Base-by-base conservation (phyloP, 768 basidiomycete species). In the Xanthoconium purpureum region DNA sequence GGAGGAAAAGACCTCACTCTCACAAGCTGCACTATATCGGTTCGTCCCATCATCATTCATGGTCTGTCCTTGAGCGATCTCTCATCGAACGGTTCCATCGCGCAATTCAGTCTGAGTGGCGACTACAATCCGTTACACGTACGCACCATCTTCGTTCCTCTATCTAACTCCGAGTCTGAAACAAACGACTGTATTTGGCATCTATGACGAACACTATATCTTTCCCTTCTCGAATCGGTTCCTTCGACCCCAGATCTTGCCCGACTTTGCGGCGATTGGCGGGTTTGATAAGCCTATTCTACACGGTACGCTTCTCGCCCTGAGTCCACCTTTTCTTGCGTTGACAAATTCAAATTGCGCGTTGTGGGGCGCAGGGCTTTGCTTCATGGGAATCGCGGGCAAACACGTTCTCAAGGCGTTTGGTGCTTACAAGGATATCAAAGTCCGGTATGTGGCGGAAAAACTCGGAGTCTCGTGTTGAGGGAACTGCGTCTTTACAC, bases 1-100 rank as follows among this genome's bases (percentile, higher is more conserved):
- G 17, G 94, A 98, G 72, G 97, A 98, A 73, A 85, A 89, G 77
- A 98, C 97, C 0, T 75, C 77, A 12, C 65, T 80, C 6, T 77
- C 82, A 5, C 96, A 98, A 69, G 96, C 95, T 11, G 96, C 93
- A 0, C 69, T 98, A 50, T 99, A 99, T 71, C 83, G 97, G 91
- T 91, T 63, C 54, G 78, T 63, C n/a, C 18, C 24, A 24, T 28
- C 37, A 38, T 29, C 14, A 3, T 48, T 33, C 4, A 3, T n/a
- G 5, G 37, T 42, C 12, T 10, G 29, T 15, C 44, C 32, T 46
- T 28, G 38, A 15, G 48, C 24, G 28, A 29, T 66, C 6, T 51
- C 57, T 60, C 58, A 49, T 36, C 20, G 12, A 46, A 7, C 24
- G 6, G 0, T 38, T 4, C 13, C 13, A 58, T 33, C 13, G n/a